Base-by-base conservation (phyloP, 2,329 filamentous ascomycete genomes). In the Arthrinium puccinioides region DNA sequence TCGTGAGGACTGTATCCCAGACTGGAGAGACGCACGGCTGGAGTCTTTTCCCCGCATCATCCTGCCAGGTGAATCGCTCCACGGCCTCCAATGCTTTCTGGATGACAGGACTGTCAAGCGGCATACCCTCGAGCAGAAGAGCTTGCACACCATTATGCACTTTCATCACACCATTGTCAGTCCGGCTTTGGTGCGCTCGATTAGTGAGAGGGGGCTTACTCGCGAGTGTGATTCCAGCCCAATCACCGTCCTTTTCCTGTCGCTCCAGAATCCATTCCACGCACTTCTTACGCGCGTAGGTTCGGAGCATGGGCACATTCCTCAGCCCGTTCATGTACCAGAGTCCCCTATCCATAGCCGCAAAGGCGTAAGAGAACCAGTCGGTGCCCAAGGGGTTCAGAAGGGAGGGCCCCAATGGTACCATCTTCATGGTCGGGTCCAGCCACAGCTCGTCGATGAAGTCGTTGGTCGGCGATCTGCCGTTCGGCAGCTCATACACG, bases 1-100 rank as follows among this genome's bases (percentile, higher is more conserved):
- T 43, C 55, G 58, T 59, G 7, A 62, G 39, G 4, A 42, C 41
- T 1, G 57, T 62, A 36, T 63, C 59, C 56, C 59, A 57, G 1
- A 56, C 47, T 1, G 57, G 52, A 0, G 55, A 56, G 1, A 56
- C 42, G 14, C 40, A 45, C 5, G 52, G 25, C 31, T 56, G 53
- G 7, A 59, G 33, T 15, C 56, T 26, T 37, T 54, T 57, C 6
- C 58, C 57, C 3, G 34, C 8, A 2, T 43, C 32, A 32, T 60
- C 55, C 2, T 46, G 14, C 44, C 42, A 48, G 1, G 46, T 37
- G 26, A 58, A 54, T 1, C 41, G 35, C 20, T 60, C 55, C 1
- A 61, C 23, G 1, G 53, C 54, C 20, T 52, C 37, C 1, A 62
- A 16, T 0, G 44, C 52, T 3, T 37, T 36, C 1, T 29, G 32